phyloP scores from a whole-genome alignment of 768 basidiomycete genomes.

The Calocybe cyanea region DNA sequence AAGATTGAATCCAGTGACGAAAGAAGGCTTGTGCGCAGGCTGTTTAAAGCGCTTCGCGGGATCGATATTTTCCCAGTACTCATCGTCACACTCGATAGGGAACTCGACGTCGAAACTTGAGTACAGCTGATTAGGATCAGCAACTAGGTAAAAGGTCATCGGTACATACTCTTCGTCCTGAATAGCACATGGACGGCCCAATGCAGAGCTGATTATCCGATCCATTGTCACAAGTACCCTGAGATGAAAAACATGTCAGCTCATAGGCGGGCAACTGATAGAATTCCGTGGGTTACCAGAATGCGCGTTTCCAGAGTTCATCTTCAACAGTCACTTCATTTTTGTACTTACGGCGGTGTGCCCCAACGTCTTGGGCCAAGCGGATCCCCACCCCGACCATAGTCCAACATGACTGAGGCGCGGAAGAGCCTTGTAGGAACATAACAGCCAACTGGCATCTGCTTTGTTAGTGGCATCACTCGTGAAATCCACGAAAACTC shows the following conservation, averaged over 20 bases:
- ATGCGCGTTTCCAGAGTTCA: constrained; percentile 73
- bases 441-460: constrained; percentile 43
- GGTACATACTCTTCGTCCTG: constrained; percentile 71
- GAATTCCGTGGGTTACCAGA: constrained; percentile 39
- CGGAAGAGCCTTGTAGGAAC: constrained; percentile 54
- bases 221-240: constrained; percentile 59
- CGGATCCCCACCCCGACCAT: constrained; percentile 70
- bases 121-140: background rate
- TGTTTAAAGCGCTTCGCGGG: constrained; percentile 63
- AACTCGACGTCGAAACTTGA: constrained; percentile 72
- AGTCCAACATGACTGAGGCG: constrained; percentile 67
- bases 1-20: constrained; percentile 51
- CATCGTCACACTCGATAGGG: constrained; percentile 63
- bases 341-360: constrained; percentile 46
- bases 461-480: background rate
- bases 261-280: constrained; percentile 8
- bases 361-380: constrained; percentile 74
- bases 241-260: background rate
- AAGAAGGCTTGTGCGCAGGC: constrained; percentile 58
- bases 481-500: constrained; percentile 20
- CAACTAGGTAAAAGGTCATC: background rate
- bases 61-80: constrained; percentile 68
- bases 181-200: constrained; percentile 74
- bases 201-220: constrained; percentile 42
- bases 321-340: constrained; percentile 46